Conservation (phyloP, 83 land plant genomes). For the Picea engelmannii region DNA sequence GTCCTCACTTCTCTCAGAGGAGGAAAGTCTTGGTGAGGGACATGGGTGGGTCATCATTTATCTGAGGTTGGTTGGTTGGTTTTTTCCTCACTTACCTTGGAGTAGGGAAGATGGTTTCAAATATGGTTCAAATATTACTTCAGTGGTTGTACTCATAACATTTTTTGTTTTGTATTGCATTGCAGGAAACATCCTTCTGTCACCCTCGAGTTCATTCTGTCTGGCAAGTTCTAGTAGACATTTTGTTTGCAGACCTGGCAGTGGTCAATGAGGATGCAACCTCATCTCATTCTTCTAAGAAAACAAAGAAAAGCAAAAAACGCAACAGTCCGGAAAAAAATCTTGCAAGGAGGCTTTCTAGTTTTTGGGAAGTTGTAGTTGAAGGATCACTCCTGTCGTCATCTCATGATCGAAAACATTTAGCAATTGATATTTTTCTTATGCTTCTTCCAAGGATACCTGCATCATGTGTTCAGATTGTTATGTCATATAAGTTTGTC, state of each 20-base stretch:
- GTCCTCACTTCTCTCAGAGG: too few relatives aligned
- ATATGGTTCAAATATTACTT: too few relatives aligned
- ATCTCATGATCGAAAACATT: slow-evolving; percentile 93
- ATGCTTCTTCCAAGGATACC: slow-evolving; percentile 77
- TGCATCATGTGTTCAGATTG: slow-evolving; percentile 44
- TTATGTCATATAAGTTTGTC: slow-evolving; percentile 71
- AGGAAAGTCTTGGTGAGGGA: background rate
- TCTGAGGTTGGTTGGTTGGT: too few relatives aligned
- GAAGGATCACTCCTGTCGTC: slow-evolving; percentile 80
- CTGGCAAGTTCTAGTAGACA: slow-evolving; percentile 71
- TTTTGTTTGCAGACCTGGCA: slow-evolving; percentile 44
- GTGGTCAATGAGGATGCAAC: slow-evolving; percentile 30
- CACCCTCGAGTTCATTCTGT: slow-evolving; percentile 92
- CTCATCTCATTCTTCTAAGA: slow-evolving; percentile 45
- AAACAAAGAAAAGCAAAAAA: slow-evolving; percentile 61
- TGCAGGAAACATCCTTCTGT: slow-evolving; percentile 91
- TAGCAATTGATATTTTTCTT: slow-evolving; percentile 79
- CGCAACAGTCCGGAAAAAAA: slow-evolving; percentile 45
- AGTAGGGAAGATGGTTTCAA: too few relatives aligned
- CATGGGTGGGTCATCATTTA: background rate
- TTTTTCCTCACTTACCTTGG: too few relatives aligned
- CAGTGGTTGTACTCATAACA: too few relatives aligned
- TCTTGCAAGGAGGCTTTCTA: slow-evolving; percentile 34
- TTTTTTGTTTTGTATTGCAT: slow-evolving; percentile 7
- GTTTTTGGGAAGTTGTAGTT: slow-evolving; percentile 71